A percentile compares a stretch with the other conserved stretches of the same genome.
Evolutionary conservation across 75 land plant genomes (phyloP).

Genomic region (Chamaecyparis obtusa): DNA sequence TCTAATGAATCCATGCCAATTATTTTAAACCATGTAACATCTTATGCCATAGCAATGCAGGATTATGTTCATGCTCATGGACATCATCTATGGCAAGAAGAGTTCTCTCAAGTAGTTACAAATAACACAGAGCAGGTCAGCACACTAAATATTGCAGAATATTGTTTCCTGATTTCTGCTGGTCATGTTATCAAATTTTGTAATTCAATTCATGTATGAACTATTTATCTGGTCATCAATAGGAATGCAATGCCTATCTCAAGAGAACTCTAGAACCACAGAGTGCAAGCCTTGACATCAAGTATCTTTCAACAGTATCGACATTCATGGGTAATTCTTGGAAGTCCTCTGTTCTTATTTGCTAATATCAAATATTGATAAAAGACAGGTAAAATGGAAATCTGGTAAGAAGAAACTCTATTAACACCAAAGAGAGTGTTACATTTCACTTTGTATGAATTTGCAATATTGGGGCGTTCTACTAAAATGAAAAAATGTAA

Average conservation of each 20-base stretch:
- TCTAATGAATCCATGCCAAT: not conserved
- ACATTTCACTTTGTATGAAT: not conserved
- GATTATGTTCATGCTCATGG: slow-evolving; percentile 44
- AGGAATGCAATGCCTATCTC: slow-evolving; percentile 27
- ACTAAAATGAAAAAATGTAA: not conserved
- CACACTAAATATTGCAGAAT: not conserved
- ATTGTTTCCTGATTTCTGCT: not conserved
- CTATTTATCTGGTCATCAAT: not conserved
- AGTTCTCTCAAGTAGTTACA: slow-evolving; percentile 23
- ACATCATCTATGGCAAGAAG: slow-evolving; percentile 39
- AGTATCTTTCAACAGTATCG: slow-evolving; percentile 18
- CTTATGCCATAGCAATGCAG: slow-evolving; percentile 1
- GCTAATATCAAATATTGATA: not conserved
- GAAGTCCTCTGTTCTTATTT: not conserved
- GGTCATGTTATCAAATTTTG: not conserved
- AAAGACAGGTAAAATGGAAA: not conserved
- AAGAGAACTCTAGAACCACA: slow-evolving; percentile 22
- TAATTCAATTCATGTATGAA: not conserved
- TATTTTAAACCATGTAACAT: not conserved
- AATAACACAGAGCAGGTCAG: slow-evolving; percentile 29
- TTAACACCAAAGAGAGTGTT: not conserved
- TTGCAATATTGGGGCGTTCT: not conserved
- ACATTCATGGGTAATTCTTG: slow-evolving; percentile 26
- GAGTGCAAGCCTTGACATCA: slow-evolving; percentile 17
- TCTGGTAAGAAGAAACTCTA: not conserved